A percentile compares a stretch with the other conserved stretches of the same genome.
Conservation (phyloP, 2,329 filamentous ascomycete species). For the Diaporthe velutina region DNA sequence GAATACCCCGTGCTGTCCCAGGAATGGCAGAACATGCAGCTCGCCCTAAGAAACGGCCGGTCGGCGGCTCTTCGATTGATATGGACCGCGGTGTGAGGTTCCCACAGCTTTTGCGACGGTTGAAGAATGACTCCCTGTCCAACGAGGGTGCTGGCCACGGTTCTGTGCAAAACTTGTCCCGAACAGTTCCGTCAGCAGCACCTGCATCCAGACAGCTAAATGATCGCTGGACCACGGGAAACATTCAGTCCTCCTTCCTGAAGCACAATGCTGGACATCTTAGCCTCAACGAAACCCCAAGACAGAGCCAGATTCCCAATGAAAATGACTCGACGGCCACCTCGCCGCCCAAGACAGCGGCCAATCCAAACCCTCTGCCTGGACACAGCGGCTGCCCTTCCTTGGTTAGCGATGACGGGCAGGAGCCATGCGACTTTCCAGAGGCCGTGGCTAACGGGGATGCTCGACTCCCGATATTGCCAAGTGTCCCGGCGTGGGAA, state of each 20-base stretch:
- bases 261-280: neutral
- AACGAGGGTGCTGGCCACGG: no score
- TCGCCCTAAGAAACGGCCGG: no score
- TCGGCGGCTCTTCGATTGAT: neutral
- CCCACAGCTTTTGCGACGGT: neutral
- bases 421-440: neutral
- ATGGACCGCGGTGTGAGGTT: neutral
- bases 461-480: neutral
- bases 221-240: no score
- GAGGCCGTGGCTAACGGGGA: neutral
- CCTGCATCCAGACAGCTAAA: neutral
- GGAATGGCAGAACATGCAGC: no score
- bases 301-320: neutral
- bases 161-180: neutral
- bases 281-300: neutral
- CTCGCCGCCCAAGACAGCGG: neutral
- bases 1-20: neutral
- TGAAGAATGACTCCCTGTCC: neutral
- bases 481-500: neutral
- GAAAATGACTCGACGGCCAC: neutral
- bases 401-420: neutral
- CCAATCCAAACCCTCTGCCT: neutral
- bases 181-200: no score
- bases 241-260: neutral
- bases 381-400: conserved; percentile 14